Evolutionary conservation across 2,329 filamentous ascomycete genomes (phyloP), one percentile per base, ranked within the genome.

Genomic region (Cladophialophora exuberans): DNA sequence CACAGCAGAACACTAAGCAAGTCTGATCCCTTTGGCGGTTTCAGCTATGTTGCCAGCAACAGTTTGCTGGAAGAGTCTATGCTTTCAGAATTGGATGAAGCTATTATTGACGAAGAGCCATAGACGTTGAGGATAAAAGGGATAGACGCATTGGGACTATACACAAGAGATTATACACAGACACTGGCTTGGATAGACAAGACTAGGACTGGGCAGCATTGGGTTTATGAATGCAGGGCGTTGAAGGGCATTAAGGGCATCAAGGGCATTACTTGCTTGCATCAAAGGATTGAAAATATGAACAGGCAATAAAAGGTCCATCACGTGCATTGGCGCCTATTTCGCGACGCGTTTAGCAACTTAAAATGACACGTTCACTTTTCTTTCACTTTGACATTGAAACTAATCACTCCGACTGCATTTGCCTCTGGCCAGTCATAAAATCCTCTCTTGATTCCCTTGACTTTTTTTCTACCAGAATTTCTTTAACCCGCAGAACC

Each of bases 31-130:
- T 78, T 78, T 62, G 74, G 74, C 30, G 76, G 76, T 3, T 78
- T 78, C 52, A 77, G 75, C 59, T 78, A 76, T 43, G 76, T 78
- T 49, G 76, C 75, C 30, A 73, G 75, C 23, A 75, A 71, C 61
- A 77, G 75, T 51, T 64, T 78, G 45, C 67, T 78, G 38, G 73
- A 80, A 28, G 57, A 62, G 31, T 59, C 57, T 4, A 60, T 65
- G 33, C 51, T 65, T n/a, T 60, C 51, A 10, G 61, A 65, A 38
- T 25, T 61, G 15, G 62, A 63, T 15, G 57, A 63, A 44, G 59
- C 59, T 11, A 54, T 61, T 36, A 56, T 62, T 25, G 61, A 62
- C 17, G 57, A 60, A 46, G 44, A 54, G 10, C 17, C 36, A 28
- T 51, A 56, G 42, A 42, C 28, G 25, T 9, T 26, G 11, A 36